Base-by-base conservation (phyloP, 2,329 filamentous ascomycete genomes). In the Talaromyces verruculosus region DNA sequence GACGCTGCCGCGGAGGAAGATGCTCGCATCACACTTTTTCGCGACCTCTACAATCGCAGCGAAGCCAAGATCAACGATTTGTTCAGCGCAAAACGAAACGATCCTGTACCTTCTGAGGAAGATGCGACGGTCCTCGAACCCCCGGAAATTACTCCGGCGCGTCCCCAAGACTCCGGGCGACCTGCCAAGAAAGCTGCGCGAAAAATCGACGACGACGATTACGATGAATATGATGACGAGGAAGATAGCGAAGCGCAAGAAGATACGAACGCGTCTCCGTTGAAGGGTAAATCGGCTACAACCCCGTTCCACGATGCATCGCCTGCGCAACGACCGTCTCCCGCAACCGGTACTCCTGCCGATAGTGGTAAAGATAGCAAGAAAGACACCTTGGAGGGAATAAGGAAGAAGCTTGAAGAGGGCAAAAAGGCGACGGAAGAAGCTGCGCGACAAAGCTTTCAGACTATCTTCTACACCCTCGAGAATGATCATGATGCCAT, bases 401-500 rank as follows among this genome's bases (percentile, higher is more conserved):
- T 92, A 77, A 91, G 95, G 74, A 96, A 96, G 80, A 92, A 93
- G 78, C 81, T 98, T 69, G 93, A 98, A 78, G 91, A 96, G 75
- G 92, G 92, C 71, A 95, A 95, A 76, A 93, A 90, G 76, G 92
- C 91, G 35, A 93, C 91, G 58, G 94, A 97, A 74, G 92, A 96
- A 74, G 90, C 91, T 61, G 95, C 92, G 51, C 93, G 93, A 80
- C 87, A 88, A 72, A 95, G 91, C 79, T 98, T 97, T 78, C 90
- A 97, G 75, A 96, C 92, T 10, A 85, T 97, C 70, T 96, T 98
- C 78, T 94, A 97, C 78, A 97, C 95, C 1, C 84, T 98, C 37
- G 95, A 99, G 78, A 95, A 94, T 76, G 95, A 99, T 76, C 88
- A 92, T 64, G 92, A 94, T 72, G 95, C 95, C 59, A 98, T 99